Evolutionary conservation across 2,329 filamentous ascomycete species (phyloP), one percentile per base, ranked within the genome.

Genomic region (Fusarium sp.): DNA sequence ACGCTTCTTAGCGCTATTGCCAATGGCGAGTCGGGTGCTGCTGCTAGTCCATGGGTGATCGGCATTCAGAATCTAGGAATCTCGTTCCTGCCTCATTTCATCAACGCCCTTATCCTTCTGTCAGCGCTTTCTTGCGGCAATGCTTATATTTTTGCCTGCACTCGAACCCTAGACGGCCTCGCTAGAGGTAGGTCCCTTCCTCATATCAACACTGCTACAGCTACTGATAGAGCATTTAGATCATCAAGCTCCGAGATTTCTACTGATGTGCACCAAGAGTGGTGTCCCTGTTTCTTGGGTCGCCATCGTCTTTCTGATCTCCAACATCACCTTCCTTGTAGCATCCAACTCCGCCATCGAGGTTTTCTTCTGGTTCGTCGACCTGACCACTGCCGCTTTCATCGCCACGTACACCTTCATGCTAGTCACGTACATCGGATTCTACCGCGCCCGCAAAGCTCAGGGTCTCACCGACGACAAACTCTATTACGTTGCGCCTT

Each of bases 71-170:
- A 87, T 73, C 71, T 88, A 54, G 78, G 82, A 18, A 84, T 89
- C 51, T 72, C 71, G 1, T 83, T 83, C 16, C 81, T 89, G 16
- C 86, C 86, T n/a, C 80, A 85, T 49, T 77, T 89, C 22, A 83
- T 87, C 64, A 90, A 89, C 72, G 86, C 85, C 14, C 87, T 88
- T n/a, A 88, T 92, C 69, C 81, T 92, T 41, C 87, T 90, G 12
- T 80, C 75, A 13, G 80, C 76, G 29, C 74, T 77, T 66, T 82
- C 79, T 30, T 81, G 80, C 47, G 83, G 82, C 11, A 84, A 84
- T 65, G 82, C 81, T 16, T 84, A 83, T 71, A 79, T 84, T 16
- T 85, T 84, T 73, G 81, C 81, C 24, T 79, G 81, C 2, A 81
- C 79, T 13, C 77, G 83, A 42, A 83, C 82, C 4, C 79, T 85